These are phyloP conservation scores for Diplodia intermedia DNA, from an alignment of 2,329 filamentous ascomycete species.

Conservation along the genomic window DNA sequence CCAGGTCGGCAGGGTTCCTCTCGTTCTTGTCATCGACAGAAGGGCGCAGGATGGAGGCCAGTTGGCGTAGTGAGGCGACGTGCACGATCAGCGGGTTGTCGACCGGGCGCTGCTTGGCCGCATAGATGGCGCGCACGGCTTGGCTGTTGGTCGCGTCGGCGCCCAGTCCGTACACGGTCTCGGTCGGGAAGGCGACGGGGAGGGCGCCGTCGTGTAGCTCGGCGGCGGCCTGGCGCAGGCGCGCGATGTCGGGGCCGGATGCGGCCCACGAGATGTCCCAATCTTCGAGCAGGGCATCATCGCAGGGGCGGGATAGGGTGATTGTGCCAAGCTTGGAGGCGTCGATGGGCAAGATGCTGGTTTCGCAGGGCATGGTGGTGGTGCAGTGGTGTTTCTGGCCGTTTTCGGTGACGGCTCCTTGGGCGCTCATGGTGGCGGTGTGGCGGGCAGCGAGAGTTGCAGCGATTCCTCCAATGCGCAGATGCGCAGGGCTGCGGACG, in stretches of 20 bases:
- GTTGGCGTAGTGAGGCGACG: conserved; percentile 79
- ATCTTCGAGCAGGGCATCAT: conserved; percentile 43
- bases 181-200: conserved; percentile 94
- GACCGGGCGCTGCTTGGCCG: conserved; percentile 85
- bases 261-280: conserved; percentile 43
- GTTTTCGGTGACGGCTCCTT: neutral
- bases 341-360: conserved; percentile 51
- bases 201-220: conserved; percentile 69
- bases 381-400: neutral
- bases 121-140: conserved; percentile 90
- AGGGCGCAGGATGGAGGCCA: conserved; percentile 65
- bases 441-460: neutral
- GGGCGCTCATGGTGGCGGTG: conserved; percentile 14
- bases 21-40: neutral
- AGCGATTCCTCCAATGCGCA: conserved; percentile 5
- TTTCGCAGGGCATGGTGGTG: conserved; percentile 37
- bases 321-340: conserved; percentile 50
- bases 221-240: conserved; percentile 69
- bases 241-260: conserved; percentile 54
- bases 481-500: conserved; percentile 10
- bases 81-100: conserved; percentile 98
- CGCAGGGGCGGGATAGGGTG: conserved; percentile 35
- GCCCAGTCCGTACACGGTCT: conserved; percentile 97
- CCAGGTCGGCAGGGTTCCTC: conserved; percentile 48
- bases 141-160: conserved; percentile 87